These are phyloP conservation scores for Amanita jacksonii DNA, from an alignment of 768 basidiomycete species.

Conservation along the genomic window DNA sequence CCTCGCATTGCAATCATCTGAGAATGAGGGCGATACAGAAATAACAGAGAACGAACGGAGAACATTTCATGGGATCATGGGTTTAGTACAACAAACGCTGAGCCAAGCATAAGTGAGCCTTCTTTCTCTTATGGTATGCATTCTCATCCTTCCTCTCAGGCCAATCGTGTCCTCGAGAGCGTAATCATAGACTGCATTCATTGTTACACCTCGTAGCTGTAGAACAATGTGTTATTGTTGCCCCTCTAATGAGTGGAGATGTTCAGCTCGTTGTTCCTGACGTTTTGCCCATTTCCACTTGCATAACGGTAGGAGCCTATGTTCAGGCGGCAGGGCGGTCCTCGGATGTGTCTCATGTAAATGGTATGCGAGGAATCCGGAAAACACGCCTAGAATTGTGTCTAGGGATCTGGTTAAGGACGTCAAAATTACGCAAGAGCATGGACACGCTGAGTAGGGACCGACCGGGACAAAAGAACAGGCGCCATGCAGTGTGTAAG, in stretches of 20 bases:
- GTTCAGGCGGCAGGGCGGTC: slow-evolving; percentile 46
- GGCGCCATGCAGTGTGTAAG: no score
- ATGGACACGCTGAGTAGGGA: no score
- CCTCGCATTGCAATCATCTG: slow-evolving; percentile 44
- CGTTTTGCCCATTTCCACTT: slow-evolving; percentile 60
- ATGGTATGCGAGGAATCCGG: slow-evolving; percentile 70
- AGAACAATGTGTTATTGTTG: slow-evolving; percentile 17
- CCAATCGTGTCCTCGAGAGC: no score
- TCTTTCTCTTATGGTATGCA: neutral
- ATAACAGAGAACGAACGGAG: slow-evolving; percentile 31
- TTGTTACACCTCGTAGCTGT: neutral
- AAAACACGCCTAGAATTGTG: slow-evolving; percentile 67
- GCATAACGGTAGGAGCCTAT: slow-evolving; percentile 44
- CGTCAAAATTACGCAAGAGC: no score
- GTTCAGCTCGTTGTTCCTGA: slow-evolving; percentile 20
- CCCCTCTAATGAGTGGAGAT: slow-evolving; percentile 33
- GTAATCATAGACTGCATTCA: no score
- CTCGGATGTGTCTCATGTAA: slow-evolving; percentile 77
- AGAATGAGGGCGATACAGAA: slow-evolving; percentile 10
- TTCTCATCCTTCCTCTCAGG: no score
- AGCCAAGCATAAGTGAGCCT: slow-evolving; percentile 3
- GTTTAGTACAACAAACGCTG: slow-evolving; percentile 30
- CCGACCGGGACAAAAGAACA: slow-evolving; percentile 45
- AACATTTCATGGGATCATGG: slow-evolving; percentile 43
- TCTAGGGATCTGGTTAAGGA: slow-evolving; percentile 48